Conservation (phyloP, 495 filamentous ascomycete genomes). For the Clohesyomyces aquaticus region DNA sequence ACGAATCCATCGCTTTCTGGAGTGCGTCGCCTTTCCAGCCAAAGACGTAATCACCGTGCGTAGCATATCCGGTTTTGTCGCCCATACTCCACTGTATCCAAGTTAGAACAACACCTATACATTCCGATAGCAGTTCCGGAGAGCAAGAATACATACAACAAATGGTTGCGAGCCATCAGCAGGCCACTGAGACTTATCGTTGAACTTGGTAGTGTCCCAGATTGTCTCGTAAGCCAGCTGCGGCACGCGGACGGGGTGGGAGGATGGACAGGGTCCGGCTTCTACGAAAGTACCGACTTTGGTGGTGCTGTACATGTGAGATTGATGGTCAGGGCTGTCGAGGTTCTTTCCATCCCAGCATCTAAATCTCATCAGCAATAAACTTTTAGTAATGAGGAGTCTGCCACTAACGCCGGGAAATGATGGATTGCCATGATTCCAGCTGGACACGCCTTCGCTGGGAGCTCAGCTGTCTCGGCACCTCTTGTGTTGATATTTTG, state of each 20-base stretch:
- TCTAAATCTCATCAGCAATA: conserved; percentile 14
- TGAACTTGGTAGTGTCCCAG: conserved; percentile 35
- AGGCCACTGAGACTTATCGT: conserved; percentile 35
- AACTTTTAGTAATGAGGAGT: conserved; percentile 45
- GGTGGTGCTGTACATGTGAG: conserved; percentile 37
- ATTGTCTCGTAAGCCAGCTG: conserved; percentile 39
- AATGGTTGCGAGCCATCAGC: conserved; percentile 28
- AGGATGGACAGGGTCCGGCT: conserved; percentile 21
- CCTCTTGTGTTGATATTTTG: conserved; percentile 48
- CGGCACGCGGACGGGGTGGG: conserved; percentile 35
- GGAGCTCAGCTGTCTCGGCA: conserved; percentile 54
- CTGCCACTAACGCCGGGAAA: conserved; percentile 56
- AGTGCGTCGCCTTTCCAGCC: conserved; percentile 36
- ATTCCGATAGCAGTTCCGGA: too few species aligned
- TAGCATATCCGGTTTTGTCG: conserved; percentile 27
- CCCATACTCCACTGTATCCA: too few species aligned
- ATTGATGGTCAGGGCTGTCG: conserved; percentile 36
- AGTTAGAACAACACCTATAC: too few species aligned
- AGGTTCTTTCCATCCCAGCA: conserved; percentile 36
- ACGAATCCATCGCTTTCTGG: conserved; percentile 29
- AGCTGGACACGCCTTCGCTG: conserved; percentile 49
- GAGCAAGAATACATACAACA: too few species aligned
- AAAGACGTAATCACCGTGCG: conserved; percentile 37
- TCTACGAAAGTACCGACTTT: conserved; percentile 17
- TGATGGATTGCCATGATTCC: conserved; percentile 58